phyloP scores from a whole-genome alignment of 306 rosid genomes.

The Mimosa pudica region DNA sequence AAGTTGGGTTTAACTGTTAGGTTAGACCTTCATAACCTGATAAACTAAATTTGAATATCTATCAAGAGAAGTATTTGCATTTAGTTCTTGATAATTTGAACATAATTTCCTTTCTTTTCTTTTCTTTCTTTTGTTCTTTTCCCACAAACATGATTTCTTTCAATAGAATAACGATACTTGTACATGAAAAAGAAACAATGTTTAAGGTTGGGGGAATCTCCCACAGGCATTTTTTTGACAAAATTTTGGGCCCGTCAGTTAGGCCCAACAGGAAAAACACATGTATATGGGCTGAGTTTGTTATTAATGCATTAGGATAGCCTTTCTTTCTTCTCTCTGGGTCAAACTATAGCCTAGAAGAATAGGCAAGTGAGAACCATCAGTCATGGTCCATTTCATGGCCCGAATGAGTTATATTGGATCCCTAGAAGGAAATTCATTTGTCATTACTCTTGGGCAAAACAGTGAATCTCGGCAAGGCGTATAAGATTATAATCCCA shows the following conservation, averaged over 20 bases:
- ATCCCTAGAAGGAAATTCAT: not conserved
- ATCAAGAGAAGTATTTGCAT: too few relatives aligned
- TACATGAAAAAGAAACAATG: too few relatives aligned
- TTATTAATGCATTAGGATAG: not conserved
- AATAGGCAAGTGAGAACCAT: not conserved
- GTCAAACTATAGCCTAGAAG: not conserved
- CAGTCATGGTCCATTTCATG: not conserved
- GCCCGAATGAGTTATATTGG: not conserved
- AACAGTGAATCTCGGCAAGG: not conserved
- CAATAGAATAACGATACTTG: too few relatives aligned
- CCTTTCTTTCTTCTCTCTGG: not conserved
- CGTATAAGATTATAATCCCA: not conserved
- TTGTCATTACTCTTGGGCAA: not conserved
- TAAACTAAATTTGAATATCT: too few relatives aligned
- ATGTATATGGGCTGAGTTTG: not conserved
- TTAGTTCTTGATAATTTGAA: too few relatives aligned
- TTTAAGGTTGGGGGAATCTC: too few relatives aligned
- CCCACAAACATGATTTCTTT: too few relatives aligned
- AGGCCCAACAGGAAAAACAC: not conserved
- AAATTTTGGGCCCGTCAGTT: not conserved
- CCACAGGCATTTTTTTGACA: not conserved
- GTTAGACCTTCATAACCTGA: too few relatives aligned
- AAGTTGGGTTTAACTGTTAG: too few relatives aligned
- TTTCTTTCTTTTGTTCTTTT: too few relatives aligned
- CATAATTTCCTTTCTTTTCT: too few relatives aligned